Base-by-base conservation (phyloP, 1,284 basidiomycete species). In the Boletus calvinii region DNA sequence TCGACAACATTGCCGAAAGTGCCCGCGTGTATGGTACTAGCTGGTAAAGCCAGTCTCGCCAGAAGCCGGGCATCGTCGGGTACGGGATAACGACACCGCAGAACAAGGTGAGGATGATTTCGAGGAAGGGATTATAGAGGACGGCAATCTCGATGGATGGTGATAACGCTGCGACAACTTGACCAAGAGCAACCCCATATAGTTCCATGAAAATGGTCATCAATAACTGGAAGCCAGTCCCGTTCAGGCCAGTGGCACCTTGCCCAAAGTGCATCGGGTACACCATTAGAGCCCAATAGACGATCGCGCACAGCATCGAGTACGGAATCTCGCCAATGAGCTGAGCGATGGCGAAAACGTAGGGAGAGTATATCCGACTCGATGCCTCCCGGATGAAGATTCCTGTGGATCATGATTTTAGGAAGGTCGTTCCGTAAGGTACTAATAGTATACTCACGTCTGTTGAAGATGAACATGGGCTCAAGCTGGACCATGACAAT, bases 61-160 rank as follows among this genome's bases (percentile, higher is more conserved):
- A 94, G 77, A 92, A 94, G 34, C 71, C 68, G 38, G 78, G 76
- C 69, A 93, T 72, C 0, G 77, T 77, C 2, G 83, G 80, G 58
- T 80, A 88, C 0, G 91, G 90, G 48, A 92, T 83, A 2, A 87
- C 86, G 30, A 94, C 90, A 72, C 93, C 90, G 56, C 87, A 90
- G 77, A 91, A 88, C 17, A 86, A 78, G 12, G 78, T 71, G 51
- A 91, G 78, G 39, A 87, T 74, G 41, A 92, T 75, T 41, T 79
- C 76, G 45, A 93, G 57, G 75, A 89, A 90, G 6, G 92, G 88
- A 62, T 90, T 93, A 72, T 87, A 88, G 51, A 94, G 72, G 11
- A 89, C 85, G 6, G 90, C 90, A 40, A 93, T 83, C 66, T 83
- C 85, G 35, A 90, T 73, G 50, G 78, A 81, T 0, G 90, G 88